Percentiles rank a stretch among this genome's conserved stretches.
phyloP scores from a whole-genome alignment of 305 asterid species.

The Solanum hybrid region DNA sequence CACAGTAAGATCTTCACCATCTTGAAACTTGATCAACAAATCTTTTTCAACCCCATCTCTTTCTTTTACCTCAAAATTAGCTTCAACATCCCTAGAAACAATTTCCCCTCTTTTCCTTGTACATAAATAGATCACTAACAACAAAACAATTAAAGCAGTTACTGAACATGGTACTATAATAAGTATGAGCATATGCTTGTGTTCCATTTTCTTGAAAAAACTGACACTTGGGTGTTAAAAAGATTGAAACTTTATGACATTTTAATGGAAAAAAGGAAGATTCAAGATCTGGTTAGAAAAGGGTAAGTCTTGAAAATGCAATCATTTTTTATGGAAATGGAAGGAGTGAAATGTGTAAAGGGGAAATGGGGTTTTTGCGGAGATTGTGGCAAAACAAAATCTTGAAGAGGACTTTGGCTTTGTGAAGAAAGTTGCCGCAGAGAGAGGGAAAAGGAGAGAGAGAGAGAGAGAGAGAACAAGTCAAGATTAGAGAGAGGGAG shows the following conservation, averaged over 20 bases:
- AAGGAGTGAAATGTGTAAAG: background rate
- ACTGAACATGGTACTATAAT: conserved; percentile 30
- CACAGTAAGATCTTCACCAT: conserved; percentile 60
- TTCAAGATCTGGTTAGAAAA: conserved; percentile 1
- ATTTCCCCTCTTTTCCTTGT: conserved; percentile 23
- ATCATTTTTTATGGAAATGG: background rate
- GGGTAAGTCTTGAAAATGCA: background rate
- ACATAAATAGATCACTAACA: conserved; percentile 25
- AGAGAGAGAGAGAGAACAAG: background rate
- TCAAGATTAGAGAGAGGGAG: conserved; percentile 1
- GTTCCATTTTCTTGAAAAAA: conserved; percentile 36
- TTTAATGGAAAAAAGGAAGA: background rate
- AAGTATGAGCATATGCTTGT: conserved; percentile 36
- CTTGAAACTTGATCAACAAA: conserved; percentile 62
- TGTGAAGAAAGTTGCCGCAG: background rate
- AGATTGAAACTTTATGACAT: background rate
- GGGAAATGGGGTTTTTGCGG: background rate
- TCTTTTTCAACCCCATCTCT: conserved; percentile 32
- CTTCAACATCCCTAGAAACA: conserved; percentile 36
- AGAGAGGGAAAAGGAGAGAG: background rate
- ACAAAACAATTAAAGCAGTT: conserved; percentile 19
- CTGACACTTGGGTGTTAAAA: background rate
- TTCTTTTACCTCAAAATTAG: conserved; percentile 31
- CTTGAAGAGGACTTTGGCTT: conserved; percentile 7
- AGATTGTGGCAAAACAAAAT: conserved; percentile 13